A percentile compares a stretch with the other conserved stretches of the same genome.
Evolutionary conservation across 106 monocot species (phyloP).

Genomic region (Dendrobium nobile): DNA sequence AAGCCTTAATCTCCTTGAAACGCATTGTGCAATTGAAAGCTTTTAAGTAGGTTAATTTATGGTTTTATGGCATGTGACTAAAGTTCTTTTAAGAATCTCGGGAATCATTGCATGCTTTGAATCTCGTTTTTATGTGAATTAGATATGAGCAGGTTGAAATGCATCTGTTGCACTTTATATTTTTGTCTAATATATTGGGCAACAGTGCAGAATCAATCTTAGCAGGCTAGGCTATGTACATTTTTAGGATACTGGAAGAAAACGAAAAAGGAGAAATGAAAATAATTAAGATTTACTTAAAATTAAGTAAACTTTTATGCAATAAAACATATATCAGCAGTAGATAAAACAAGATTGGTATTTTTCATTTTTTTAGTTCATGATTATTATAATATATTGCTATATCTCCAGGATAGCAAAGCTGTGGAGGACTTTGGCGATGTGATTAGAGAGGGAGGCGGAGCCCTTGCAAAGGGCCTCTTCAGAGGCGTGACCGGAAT

Average conservation of each 20-base stretch:
- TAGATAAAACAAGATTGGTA: neutral
- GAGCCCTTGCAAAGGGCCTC: conserved; percentile 85
- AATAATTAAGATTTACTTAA: neutral
- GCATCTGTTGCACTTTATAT: neutral
- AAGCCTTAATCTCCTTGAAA: no score
- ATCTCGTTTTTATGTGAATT: neutral
- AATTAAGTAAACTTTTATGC: neutral
- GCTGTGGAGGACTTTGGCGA: conserved; percentile 91
- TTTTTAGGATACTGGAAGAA: neutral
- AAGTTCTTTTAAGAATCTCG: neutral
- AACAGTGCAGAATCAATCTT: no score
- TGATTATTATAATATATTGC: neutral
- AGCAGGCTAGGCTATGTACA: no score
- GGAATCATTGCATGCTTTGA: neutral
- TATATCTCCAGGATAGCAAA: conserved; percentile 72
- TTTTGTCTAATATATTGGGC: neutral
- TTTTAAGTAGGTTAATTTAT: no score
- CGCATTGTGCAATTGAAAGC: no score
- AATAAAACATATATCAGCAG: neutral
- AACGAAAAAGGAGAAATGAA: neutral
- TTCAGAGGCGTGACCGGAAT: conserved; percentile 98
- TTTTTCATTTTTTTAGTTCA: neutral
- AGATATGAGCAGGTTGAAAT: neutral
- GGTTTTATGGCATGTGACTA: no score
- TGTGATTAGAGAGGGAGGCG: conserved; percentile 93